Base-by-base conservation (phyloP, 192 early-diverging fungal genomes). In the Pilobolus umbonatus region DNA sequence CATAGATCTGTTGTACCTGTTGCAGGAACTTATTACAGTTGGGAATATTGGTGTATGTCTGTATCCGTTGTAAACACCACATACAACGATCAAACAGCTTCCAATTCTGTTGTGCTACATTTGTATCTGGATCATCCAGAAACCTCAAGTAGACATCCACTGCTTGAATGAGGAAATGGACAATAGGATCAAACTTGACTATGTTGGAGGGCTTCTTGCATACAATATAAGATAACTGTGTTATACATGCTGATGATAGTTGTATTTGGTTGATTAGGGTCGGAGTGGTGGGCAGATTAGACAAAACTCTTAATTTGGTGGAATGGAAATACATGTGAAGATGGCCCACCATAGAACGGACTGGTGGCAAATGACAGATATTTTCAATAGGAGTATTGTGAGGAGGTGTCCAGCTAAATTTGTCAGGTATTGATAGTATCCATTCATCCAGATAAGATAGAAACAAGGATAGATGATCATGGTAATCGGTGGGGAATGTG, bases 1-100 rank as follows among this genome's bases (percentile, higher is more conserved):
- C 52, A 24, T 54, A 54, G 12, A 54, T n/a, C 15, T 32, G 35
- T 54, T 54, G 52, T 12, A 57, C 25, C 22, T 57, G 55, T 5
- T 57, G 55, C n/a, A 57, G 45, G n/a, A 57, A 57, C 21, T 57
- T 57, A 34, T 22, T 25, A 1, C 39, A 31, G n/a, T 57, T 57
- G 11, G 55, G 55, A 34, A 57, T 57, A 15, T 45, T 42, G 10
- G 55, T 42, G 15, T 57, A 57, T 31, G 28, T 43, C 5, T 43
- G 39, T n/a, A 57, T 57, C 3, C 11, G 34, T 15, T 57, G 55
- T 29, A 57, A 17, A 29, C 39, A 45, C 55, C 39, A 45, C 17
- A 57, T 42, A 31, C 17, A 57, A 5, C 55, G 55, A 31, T 57
- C 55, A 19, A 45, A 57, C 32, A 57, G 15, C 14, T n/a, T 14